Evolutionary conservation across 495 filamentous ascomycete species (phyloP).

Genomic region (Cairneyella variabilis): DNA sequence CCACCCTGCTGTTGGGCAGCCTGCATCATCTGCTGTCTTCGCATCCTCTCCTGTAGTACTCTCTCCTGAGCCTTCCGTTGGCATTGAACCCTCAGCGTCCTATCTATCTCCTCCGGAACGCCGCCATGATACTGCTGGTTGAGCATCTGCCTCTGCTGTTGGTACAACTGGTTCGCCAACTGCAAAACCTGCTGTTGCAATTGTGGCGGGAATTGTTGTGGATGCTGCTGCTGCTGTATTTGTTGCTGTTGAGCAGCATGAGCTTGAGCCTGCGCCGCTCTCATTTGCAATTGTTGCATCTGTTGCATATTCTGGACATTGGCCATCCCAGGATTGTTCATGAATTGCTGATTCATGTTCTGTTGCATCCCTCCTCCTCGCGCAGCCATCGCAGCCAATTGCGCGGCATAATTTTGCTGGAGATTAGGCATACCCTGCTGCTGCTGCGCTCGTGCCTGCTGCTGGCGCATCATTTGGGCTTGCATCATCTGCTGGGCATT

Average conservation of each 20-base stretch:
- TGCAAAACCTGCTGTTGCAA: slow-evolving; percentile 13
- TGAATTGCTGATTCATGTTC: slow-evolving; percentile 26
- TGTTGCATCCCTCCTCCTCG: slow-evolving; percentile 4
- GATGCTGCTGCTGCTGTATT: slow-evolving; percentile 20
- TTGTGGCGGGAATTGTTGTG: too few relatives aligned
- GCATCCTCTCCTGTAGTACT: not conserved
- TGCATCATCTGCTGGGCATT: slow-evolving; percentile 25
- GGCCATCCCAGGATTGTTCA: slow-evolving; percentile 26
- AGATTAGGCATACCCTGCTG: slow-evolving; percentile 22
- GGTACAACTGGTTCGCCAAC: slow-evolving; percentile 10
- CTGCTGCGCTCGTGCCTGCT: slow-evolving; percentile 26
- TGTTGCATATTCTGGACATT: slow-evolving; percentile 33
- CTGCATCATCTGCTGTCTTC: not conserved
- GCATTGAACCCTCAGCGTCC: not conserved
- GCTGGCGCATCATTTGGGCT: slow-evolving; percentile 19
- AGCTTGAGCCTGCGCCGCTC: slow-evolving; percentile 16
- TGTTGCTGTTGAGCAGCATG: slow-evolving; percentile 25
- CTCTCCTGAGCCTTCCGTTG: not conserved
- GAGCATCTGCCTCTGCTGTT: slow-evolving; percentile 13
- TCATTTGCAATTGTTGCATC: slow-evolving; percentile 27
- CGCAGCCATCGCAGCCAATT: slow-evolving; percentile 20
- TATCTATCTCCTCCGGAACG: not conserved
- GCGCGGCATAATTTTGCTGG: slow-evolving; percentile 28
- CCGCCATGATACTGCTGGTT: not conserved
- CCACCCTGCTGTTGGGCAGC: not conserved